phyloP scores from a whole-genome alignment of 495 filamentous ascomycete species.

The Evernia prunastri region DNA sequence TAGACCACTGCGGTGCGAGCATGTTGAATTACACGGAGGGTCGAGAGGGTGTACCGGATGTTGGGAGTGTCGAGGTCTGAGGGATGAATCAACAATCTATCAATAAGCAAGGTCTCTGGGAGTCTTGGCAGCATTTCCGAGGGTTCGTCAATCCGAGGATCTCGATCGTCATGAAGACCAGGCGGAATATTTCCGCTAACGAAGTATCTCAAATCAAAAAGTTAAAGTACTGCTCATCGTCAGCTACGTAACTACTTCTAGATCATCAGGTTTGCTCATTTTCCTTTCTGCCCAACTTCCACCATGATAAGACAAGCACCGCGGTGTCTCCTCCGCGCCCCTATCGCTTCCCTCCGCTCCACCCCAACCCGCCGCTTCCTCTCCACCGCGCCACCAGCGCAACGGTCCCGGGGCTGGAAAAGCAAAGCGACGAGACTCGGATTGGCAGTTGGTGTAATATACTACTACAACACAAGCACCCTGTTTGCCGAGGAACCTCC shows the following conservation, averaged over 20 bases:
- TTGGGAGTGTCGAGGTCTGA: no score
- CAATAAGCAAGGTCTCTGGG: no score
- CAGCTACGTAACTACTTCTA: no score
- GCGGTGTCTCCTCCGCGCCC: conserved; percentile 13
- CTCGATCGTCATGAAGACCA: no score
- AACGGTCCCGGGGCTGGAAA: conserved; percentile 76
- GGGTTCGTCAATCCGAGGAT: no score
- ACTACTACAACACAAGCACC: conserved; percentile 87
- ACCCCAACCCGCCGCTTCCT: conserved; percentile 53
- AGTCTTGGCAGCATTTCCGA: not conserved
- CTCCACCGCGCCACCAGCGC: conserved; percentile 58
- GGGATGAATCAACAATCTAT: no score
- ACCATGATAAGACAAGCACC: conserved; percentile 24
- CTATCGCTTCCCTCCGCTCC: conserved; percentile 14
- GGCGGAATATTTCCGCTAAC: conserved; percentile 15
- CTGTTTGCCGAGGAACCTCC: conserved; percentile 77
- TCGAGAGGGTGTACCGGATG: no score
- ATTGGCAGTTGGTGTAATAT: conserved; percentile 68
- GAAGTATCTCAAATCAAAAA: conserved; percentile 1
- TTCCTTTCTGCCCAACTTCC: conserved; percentile 2
- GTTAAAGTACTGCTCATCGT: not conserved
- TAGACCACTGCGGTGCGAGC: no score
- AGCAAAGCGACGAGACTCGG: conserved; percentile 65
- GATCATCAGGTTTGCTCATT: not conserved
- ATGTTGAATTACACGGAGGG: no score